Percentiles rank a stretch among this genome's conserved stretches.
Conservation (phyloP, 2,329 filamentous ascomycete genomes). For the Aotearoamyces nothofagi region DNA sequence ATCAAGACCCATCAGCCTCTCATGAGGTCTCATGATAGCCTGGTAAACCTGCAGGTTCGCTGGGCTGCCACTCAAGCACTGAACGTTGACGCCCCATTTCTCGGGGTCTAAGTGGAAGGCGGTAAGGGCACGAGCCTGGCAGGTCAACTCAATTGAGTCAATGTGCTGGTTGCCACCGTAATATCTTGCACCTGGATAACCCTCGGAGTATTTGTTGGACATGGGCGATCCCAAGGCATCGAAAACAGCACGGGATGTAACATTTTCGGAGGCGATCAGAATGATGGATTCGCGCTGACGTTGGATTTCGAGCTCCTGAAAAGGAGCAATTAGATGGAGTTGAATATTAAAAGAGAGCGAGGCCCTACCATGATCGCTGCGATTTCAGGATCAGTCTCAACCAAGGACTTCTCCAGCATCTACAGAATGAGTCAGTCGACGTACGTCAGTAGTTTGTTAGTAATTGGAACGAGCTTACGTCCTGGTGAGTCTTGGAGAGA, state of each 20-base stretch:
- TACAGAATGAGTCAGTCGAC: slow-evolving; percentile 28
- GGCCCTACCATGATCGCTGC: slow-evolving; percentile 81
- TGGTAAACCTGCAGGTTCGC: slow-evolving; percentile 98
- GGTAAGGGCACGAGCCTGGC: slow-evolving; percentile 84
- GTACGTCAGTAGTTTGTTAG: slow-evolving; percentile 5
- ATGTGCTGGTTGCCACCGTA: slow-evolving; percentile 99
- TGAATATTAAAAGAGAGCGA: slow-evolving; percentile 17
- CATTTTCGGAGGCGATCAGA: slow-evolving; percentile 97
- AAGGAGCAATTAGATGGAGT: slow-evolving; percentile 4
- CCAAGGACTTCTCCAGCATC: slow-evolving; percentile 92
- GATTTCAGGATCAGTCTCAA: slow-evolving; percentile 87
- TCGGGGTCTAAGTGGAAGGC: slow-evolving; percentile 74
- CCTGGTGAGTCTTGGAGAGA: slow-evolving; percentile 49
- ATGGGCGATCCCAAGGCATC: slow-evolving; percentile 89
- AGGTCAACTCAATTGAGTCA: slow-evolving; percentile 86
- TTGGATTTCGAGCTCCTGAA: slow-evolving; percentile 78
- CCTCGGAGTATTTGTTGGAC: slow-evolving; percentile 99
- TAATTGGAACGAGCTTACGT: slow-evolving; percentile 31
- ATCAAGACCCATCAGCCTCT: slow-evolving; percentile 94
- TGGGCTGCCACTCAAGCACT: slow-evolving; percentile 82
- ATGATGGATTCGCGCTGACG: slow-evolving; percentile 97
- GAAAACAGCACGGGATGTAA: slow-evolving; percentile 95
- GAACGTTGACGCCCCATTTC: slow-evolving; percentile 98
- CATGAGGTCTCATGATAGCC: slow-evolving; percentile 89
- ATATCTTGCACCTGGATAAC: slow-evolving; percentile 94